A percentile compares a stretch with the other conserved stretches of the same genome.
Evolutionary conservation across 2,329 filamentous ascomycete genomes (phyloP).

Genomic region (Escovopsis sp.): DNA sequence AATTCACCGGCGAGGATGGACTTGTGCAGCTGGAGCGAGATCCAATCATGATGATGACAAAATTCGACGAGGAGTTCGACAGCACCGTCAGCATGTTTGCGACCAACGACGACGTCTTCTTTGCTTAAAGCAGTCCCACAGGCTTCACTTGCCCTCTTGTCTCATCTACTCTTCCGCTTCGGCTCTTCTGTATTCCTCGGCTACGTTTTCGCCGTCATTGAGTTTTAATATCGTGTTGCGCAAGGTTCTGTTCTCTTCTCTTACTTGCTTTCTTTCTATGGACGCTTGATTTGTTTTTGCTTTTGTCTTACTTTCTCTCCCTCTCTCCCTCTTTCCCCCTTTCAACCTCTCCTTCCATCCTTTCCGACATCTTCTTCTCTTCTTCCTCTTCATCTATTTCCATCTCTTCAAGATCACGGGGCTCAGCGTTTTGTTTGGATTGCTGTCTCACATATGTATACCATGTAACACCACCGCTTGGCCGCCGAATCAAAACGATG

Average conservation of each 20-base stretch:
- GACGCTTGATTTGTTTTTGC: too few species aligned
- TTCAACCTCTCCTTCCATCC: too few species aligned
- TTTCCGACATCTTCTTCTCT: too few species aligned
- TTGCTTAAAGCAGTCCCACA: constrained; percentile 15
- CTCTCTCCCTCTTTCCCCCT: too few species aligned
- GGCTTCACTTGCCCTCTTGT: too few species aligned
- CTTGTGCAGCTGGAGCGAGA: constrained; percentile 31
- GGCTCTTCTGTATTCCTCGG: constrained; percentile 11
- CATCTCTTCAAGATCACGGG: not conserved
- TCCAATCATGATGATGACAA: constrained; percentile 34
- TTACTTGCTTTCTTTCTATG: too few species aligned
- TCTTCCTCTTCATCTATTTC: not conserved
- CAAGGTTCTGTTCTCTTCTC: too few species aligned
- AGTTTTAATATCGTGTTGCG: too few species aligned
- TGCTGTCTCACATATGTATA: constrained; percentile 1
- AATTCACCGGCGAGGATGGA: constrained; percentile 28
- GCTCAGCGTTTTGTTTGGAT: not conserved
- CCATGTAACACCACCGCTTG: too few species aligned
- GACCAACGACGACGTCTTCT: constrained; percentile 37
- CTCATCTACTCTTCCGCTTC: too few species aligned
- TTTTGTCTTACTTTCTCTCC: too few species aligned
- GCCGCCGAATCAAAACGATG: not conserved
- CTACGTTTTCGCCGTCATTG: too few species aligned
- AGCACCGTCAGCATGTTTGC: constrained; percentile 35
- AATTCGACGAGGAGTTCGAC: constrained; percentile 40